phyloP scores from a whole-genome alignment of 805 yeast species.

The Maudiozyma turicensis region DNA sequence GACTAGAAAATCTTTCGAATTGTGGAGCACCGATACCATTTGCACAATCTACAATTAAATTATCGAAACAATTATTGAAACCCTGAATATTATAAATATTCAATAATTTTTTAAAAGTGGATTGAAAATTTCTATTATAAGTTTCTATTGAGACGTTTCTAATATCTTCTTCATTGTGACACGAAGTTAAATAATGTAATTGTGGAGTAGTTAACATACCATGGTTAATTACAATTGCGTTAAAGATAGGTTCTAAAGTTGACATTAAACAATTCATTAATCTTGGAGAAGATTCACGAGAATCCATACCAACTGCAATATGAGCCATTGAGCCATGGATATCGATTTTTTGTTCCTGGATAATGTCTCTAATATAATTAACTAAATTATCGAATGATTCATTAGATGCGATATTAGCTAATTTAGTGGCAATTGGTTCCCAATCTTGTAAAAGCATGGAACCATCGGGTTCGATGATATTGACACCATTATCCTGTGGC shows the following conservation, averaged over 20 bases:
- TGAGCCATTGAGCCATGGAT: slow-evolving; percentile 27
- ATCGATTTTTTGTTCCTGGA: slow-evolving; percentile 18
- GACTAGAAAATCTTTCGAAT: slow-evolving; percentile 36
- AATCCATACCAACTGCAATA: slow-evolving; percentile 74
- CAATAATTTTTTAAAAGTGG: slow-evolving; percentile 22
- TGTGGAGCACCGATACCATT: slow-evolving; percentile 95
- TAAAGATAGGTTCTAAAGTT: slow-evolving; percentile 54
- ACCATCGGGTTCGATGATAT: slow-evolving; percentile 88
- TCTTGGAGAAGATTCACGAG: slow-evolving; percentile 71
- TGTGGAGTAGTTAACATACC: slow-evolving; percentile 89
- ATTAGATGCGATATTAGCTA: slow-evolving; percentile 56
- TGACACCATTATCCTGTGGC: slow-evolving; percentile 84
- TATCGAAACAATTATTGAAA: slow-evolving; percentile 5
- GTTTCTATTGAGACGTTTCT: slow-evolving; percentile 40
- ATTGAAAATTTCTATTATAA: slow-evolving; percentile 55
- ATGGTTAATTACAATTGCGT: slow-evolving; percentile 40
- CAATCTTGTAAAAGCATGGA: slow-evolving; percentile 77
- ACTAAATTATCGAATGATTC: slow-evolving; percentile 34
- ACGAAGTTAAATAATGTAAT: slow-evolving; percentile 75
- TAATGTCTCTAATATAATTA: neutral
- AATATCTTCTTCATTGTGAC: slow-evolving; percentile 37
- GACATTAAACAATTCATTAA: slow-evolving; percentile 35
- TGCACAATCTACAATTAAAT: slow-evolving; percentile 76
- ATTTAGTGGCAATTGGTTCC: slow-evolving; percentile 71
- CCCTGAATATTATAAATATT: slow-evolving; percentile 8